These are phyloP conservation scores for Lanzia echinophila DNA, from an alignment of 2,329 filamentous ascomycete genomes.

Conservation along the genomic window DNA sequence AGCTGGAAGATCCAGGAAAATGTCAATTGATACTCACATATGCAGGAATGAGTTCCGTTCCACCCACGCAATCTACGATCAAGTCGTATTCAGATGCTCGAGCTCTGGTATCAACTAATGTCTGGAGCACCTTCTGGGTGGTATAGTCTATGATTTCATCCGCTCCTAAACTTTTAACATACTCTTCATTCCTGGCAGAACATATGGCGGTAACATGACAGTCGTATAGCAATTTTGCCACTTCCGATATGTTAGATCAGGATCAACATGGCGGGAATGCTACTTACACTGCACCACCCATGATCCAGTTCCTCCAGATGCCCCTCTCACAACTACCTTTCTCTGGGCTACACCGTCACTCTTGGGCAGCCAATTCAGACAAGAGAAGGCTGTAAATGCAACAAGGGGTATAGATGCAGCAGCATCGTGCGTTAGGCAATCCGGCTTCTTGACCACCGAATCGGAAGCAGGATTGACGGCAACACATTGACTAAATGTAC, in stretches of 20 bases:
- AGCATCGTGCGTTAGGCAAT: constrained; percentile 35
- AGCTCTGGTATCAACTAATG: constrained; percentile 12
- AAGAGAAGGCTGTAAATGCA: constrained; percentile 34
- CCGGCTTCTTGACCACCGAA: constrained; percentile 33
- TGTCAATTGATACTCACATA: constrained; percentile 17
- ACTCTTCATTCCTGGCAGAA: constrained; percentile 23
- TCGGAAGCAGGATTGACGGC: constrained; percentile 21
- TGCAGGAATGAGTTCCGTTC: constrained; percentile 23
- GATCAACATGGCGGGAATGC: not conserved
- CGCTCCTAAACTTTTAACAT: constrained; percentile 22
- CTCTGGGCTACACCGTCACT: constrained; percentile 11
- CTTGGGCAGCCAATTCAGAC: constrained; percentile 25
- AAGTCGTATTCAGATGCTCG: constrained; percentile 17
- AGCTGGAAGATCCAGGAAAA: not conserved
- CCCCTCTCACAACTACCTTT: constrained; percentile 23
- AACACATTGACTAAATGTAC: constrained; percentile 28
- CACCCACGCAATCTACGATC: constrained; percentile 33
- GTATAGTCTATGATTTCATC: constrained; percentile 28
- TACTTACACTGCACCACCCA: constrained; percentile 24
- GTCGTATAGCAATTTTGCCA: constrained; percentile 23
- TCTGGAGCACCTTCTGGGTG: constrained; percentile 14
- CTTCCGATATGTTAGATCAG: constrained; percentile 11
- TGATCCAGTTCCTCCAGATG: constrained; percentile 26
- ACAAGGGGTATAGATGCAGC: constrained; percentile 40
- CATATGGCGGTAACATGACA: constrained; percentile 29